Percentiles rank a stretch among this genome's conserved stretches.
Evolutionary conservation across 352 stramenopile genomes (phyloP).

Genomic region (Phytophthora pluvialis): DNA sequence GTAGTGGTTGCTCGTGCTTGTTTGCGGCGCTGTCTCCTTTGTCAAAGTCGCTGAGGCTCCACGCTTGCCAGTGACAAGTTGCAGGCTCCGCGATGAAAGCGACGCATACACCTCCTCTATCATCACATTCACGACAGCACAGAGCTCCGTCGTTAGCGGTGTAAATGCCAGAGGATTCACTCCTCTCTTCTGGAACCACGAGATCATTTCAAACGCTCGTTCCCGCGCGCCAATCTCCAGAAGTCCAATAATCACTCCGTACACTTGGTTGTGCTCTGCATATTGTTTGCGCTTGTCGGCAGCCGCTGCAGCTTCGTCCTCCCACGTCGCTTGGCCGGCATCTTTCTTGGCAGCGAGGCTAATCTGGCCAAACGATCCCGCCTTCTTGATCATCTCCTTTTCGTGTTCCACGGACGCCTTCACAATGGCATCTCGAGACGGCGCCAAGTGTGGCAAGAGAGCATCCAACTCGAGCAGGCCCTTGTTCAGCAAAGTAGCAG

Average conservation of each 20-base stretch:
- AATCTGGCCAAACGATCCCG: conserved; percentile 71
- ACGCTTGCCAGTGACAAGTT: conserved; percentile 37
- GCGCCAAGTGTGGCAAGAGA: conserved; percentile 81
- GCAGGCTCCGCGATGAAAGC: conserved; percentile 61
- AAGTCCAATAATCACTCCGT: conserved; percentile 81
- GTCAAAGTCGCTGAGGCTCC: neutral
- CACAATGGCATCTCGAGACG: conserved; percentile 70
- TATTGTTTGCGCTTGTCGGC: conserved; percentile 31
- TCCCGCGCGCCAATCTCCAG: conserved; percentile 74
- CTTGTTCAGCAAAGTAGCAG: conserved; percentile 88
- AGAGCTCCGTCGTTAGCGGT: conserved; percentile 70
- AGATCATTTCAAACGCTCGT: conserved; percentile 80
- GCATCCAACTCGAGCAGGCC: conserved; percentile 78
- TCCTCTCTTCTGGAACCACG: conserved; percentile 72
- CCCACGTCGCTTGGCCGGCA: conserved; percentile 32
- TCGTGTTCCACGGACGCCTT: conserved; percentile 50
- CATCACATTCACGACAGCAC: conserved; percentile 69
- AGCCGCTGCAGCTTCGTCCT: conserved; percentile 37
- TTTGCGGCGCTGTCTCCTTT: conserved; percentile 12
- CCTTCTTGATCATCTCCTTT: conserved; percentile 63
- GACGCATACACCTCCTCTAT: conserved; percentile 60
- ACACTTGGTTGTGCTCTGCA: conserved; percentile 74
- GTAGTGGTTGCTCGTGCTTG: conserved; percentile 29
- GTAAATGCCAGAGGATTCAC: conserved; percentile 74
- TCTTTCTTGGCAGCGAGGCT: conserved; percentile 69